Conservation (phyloP, 73 alveolate species). For the Breviolum minutum region DNA sequence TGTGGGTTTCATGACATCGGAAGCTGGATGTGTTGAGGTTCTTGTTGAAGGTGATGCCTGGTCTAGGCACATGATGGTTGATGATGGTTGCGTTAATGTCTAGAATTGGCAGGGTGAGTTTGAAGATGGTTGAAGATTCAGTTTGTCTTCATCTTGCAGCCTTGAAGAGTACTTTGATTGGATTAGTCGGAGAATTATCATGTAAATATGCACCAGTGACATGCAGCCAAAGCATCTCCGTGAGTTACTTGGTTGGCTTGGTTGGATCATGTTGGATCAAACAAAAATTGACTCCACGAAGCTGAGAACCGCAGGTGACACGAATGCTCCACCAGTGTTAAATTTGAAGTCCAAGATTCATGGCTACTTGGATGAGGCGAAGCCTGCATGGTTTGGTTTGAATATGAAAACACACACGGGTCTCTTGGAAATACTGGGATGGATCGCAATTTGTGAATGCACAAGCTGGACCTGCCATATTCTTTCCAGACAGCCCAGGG, state of each 20-base stretch:
- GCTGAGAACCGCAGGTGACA: slow-evolving; percentile 1
- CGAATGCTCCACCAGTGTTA: slow-evolving; percentile 61
- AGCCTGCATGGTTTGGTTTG: neutral
- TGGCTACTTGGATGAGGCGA: slow-evolving; percentile 93
- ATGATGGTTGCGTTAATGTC: neutral
- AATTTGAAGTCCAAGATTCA: slow-evolving; percentile 78
- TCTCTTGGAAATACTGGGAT: neutral
- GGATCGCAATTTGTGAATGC: neutral
- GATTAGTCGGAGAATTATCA: no score
- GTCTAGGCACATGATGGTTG: slow-evolving; percentile 44
- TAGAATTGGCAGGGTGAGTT: neutral
- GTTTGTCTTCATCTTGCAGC: no score
- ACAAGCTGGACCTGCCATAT: no score
- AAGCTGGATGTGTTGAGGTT: neutral
- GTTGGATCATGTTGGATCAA: neutral
- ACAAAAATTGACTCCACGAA: neutral
- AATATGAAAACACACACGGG: neutral
- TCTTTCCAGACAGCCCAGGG: no score
- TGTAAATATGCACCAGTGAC: no score
- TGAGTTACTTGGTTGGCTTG: neutral
- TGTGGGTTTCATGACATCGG: no score
- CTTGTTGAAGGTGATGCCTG: slow-evolving; percentile 71
- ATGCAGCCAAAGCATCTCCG: no score
- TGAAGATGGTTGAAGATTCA: no score
- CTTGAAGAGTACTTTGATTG: no score